phyloP scores from a whole-genome alignment of 2,329 filamentous ascomycete genomes.

The Xylariaceae sp. region DNA sequence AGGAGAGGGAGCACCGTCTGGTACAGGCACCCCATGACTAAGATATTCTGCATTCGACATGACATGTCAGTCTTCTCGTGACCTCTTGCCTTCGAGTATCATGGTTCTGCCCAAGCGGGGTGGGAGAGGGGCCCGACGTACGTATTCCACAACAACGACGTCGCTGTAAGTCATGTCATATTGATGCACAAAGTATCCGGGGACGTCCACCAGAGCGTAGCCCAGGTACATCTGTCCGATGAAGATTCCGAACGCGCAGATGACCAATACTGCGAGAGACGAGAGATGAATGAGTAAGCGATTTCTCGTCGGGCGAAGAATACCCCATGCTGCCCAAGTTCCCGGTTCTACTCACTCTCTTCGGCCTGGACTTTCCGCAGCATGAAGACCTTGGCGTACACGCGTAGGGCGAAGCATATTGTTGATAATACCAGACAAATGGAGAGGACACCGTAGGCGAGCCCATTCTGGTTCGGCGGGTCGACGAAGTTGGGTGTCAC shows the following conservation, averaged over 20 bases:
- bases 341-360: too few species aligned
- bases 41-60: too few species aligned
- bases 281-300: neutral
- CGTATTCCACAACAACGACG: conserved; percentile 9
- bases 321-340: too few species aligned
- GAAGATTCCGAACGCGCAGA: conserved; percentile 4
- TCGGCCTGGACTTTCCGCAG: conserved; percentile 7
- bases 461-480: conserved; percentile 9
- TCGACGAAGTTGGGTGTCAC: conserved; percentile 7
- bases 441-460: conserved; percentile 7
- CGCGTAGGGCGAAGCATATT: conserved; percentile 8
- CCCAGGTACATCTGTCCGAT: conserved; percentile 11
- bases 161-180: conserved; percentile 10
- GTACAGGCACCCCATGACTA: too few species aligned
- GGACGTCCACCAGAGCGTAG: conserved; percentile 8
- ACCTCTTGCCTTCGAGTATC: too few species aligned
- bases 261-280: neutral
- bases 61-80: too few species aligned
- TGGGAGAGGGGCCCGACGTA: too few species aligned
- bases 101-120: too few species aligned
- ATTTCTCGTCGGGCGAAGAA: neutral
- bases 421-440: conserved; percentile 9
- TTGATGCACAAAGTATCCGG: conserved; percentile 13
- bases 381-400: conserved; percentile 8
- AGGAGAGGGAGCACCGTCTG: conserved; percentile 6